Base-by-base conservation (phyloP, 805 yeast genomes). In the Yamadazyma endophytica region DNA sequence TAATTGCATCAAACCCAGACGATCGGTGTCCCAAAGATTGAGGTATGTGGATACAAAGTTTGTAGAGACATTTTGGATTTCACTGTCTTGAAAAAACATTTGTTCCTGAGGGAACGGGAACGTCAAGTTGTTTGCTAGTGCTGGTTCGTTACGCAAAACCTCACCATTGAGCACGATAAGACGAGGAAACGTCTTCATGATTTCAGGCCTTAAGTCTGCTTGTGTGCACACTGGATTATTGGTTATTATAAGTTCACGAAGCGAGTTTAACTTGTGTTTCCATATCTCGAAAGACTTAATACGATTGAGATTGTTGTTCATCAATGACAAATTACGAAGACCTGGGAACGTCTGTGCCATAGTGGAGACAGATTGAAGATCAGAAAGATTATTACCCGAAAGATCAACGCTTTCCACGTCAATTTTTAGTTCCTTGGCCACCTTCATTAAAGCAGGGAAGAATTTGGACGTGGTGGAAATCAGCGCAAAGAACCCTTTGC, bases 401-500 rank as follows among this genome's bases (percentile, higher is more conserved):
- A 87, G 55, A 53, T 80, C 83, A 6, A 89, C 75, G 35, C 87
- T 79, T 18, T 79, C 81, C 4, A 88, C 81, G 17, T 74, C 77
- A n/a, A 65, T 39, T 34, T 64, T 64, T 31, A 58, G 40, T 32
- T 75, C 74, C 3, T 64, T 58, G 1, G 95, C 95, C 6, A 90
- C 58, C 51, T 82, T 84, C 82, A 90, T 76, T 42, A 92, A 60
- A 1, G 97, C 97, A 8, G 87, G 82, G 54, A 90, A 87, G 72
- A 88, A 80, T 56, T 90, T 92, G 9, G 89, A 71, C 20, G 80
- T 71, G 1, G 85, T 77, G 8, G 77, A 57, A 11, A 73, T 61
- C 4, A 78, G 61, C 11, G 75, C 71, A 39, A 88, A 78, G 31
- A 86, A 64, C 0, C 95, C 95, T 38, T 70, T 70, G 13, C 69